Evolutionary conservation across 371 early-diverging fungal genomes (phyloP).

Genomic region (Capillidium rhysosporum): DNA sequence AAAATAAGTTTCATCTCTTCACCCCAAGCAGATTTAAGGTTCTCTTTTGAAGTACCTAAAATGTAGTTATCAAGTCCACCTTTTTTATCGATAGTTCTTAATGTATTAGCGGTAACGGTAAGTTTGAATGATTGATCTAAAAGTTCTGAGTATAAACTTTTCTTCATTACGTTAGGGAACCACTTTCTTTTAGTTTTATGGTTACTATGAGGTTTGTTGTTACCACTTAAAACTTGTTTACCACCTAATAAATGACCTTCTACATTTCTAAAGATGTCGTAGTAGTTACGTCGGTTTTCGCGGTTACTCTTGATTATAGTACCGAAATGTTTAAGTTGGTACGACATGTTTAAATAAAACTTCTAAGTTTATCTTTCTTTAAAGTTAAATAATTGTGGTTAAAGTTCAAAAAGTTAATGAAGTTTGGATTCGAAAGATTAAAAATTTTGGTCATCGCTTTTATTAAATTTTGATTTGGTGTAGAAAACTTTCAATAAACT

Average conservation of each 20-base stretch:
- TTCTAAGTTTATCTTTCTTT: too few relatives aligned
- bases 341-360: slow-evolving; percentile 6
- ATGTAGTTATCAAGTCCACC: slow-evolving; percentile 67
- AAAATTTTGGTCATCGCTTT: too few relatives aligned
- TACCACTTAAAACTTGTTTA: slow-evolving; percentile 51
- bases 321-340: slow-evolving; percentile 5
- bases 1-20: slow-evolving; percentile 20
- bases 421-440: too few relatives aligned
- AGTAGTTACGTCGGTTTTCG: slow-evolving; percentile 3
- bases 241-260: slow-evolving; percentile 44
- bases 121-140: slow-evolving; percentile 31
- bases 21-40: slow-evolving; percentile 30
- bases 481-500: too few relatives aligned
- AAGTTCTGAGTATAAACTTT: slow-evolving; percentile 42
- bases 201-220: slow-evolving; percentile 56
- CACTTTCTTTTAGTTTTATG: slow-evolving; percentile 63
- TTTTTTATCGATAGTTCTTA: slow-evolving; percentile 69
- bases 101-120: slow-evolving; percentile 43
- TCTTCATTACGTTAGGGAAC: slow-evolving; percentile 60
- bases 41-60: slow-evolving; percentile 41
- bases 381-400: too few relatives aligned
- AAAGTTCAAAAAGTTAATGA: too few relatives aligned
- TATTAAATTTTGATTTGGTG: too few relatives aligned
- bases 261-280: slow-evolving; percentile 12
- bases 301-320: slow-evolving; percentile 4